Conservation (phyloP, 768 basidiomycete species). For the Serendipita sp. region DNA sequence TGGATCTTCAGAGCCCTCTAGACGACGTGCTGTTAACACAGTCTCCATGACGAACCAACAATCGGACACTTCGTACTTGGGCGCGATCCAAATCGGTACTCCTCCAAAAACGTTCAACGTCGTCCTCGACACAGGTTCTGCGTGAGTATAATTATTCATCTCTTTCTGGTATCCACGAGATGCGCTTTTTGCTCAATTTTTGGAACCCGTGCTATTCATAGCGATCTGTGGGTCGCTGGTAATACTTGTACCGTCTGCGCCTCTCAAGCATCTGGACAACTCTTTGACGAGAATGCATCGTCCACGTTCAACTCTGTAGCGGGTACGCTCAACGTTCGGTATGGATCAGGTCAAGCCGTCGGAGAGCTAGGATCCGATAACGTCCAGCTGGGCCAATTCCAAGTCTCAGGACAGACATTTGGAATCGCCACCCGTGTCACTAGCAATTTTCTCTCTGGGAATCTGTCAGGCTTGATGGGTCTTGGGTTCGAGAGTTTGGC, state of each 20-base stretch:
- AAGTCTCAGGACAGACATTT: constrained; percentile 36
- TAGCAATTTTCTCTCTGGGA: constrained; percentile 15
- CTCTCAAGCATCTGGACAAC: background rate
- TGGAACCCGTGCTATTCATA: background rate
- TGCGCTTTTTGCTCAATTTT: too few relatives aligned
- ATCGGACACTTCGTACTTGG: background rate
- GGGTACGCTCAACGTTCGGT: constrained; percentile 23
- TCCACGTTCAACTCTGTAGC: background rate
- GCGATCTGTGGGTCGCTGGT: constrained; percentile 2
- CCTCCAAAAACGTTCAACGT: background rate
- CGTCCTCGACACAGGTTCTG: constrained; percentile 8
- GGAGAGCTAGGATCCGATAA: constrained; percentile 43
- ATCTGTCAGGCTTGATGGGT: constrained; percentile 57
- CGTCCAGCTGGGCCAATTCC: constrained; percentile 49
- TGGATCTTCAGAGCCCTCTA: background rate
- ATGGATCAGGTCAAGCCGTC: constrained; percentile 53
- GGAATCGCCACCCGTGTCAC: background rate
- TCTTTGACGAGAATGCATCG: background rate
- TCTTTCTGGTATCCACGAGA: background rate
- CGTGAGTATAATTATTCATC: background rate
- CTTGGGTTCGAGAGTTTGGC: constrained; percentile 51
- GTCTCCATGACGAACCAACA: background rate
- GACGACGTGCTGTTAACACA: background rate
- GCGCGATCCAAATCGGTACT: background rate
- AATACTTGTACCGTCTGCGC: background rate